Percentiles rank a stretch among this genome's conserved stretches.
These are phyloP conservation scores for Podospora fimiseda DNA, from an alignment of 495 filamentous ascomycete species.

Conservation along the genomic window DNA sequence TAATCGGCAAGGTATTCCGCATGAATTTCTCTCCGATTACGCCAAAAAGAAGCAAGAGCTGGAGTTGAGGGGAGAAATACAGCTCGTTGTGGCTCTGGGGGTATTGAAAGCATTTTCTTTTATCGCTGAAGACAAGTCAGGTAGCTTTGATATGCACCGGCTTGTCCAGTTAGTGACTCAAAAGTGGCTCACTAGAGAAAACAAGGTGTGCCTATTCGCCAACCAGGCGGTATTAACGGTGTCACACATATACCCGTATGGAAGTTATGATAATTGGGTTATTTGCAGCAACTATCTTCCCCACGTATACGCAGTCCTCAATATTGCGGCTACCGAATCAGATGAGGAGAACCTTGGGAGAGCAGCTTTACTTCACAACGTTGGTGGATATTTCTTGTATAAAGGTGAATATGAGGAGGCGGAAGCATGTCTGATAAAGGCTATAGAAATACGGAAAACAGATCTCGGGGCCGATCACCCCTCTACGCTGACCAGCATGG, in stretches of 20 bases:
- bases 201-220: slow-evolving; percentile 20
- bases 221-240: slow-evolving; percentile 27
- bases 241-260: slow-evolving; percentile 28
- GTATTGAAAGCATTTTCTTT: slow-evolving; percentile 38
- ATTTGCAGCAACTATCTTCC: slow-evolving; percentile 31
- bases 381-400: too few species aligned
- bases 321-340: too few species aligned
- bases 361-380: too few species aligned
- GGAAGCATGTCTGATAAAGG: slow-evolving; percentile 2
- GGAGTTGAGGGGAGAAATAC: slow-evolving; percentile 7
- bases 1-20: slow-evolving; percentile 37
- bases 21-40: slow-evolving; percentile 25
- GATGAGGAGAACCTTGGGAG: too few species aligned
- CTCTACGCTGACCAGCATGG: too few species aligned
- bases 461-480: not conserved
- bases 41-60: slow-evolving; percentile 9
- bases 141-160: slow-evolving; percentile 35
- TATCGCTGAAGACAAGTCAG: slow-evolving; percentile 18
- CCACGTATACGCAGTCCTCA: slow-evolving; percentile 31
- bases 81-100: slow-evolving; percentile 30
- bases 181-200: slow-evolving; percentile 36
- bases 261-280: slow-evolving; percentile 27
- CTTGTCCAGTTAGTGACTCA: slow-evolving; percentile 41
- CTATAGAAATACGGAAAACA: slow-evolving; percentile 10
- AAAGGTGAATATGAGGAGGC: too few species aligned